Conservation (phyloP, 2,329 filamentous ascomycete genomes). For the Exophiala sideris region DNA sequence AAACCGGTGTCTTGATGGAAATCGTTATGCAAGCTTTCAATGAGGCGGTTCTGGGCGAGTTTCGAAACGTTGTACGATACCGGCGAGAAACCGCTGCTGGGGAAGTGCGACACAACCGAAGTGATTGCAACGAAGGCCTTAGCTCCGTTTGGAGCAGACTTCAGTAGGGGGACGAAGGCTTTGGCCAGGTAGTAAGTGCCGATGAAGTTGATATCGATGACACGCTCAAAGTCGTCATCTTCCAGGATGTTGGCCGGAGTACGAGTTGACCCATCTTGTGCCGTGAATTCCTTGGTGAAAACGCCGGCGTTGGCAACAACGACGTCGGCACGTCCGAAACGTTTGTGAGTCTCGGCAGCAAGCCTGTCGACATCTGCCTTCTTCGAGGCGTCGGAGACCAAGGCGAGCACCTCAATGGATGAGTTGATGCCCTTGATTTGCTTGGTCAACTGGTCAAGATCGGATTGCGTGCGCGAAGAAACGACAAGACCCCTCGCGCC, state of each 20-base stretch:
- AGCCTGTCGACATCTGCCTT: constrained; percentile 8
- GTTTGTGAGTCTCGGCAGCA: constrained; percentile 7
- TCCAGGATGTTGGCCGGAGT: constrained; percentile 2
- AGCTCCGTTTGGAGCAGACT: constrained; percentile 43
- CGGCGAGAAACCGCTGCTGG: constrained; percentile 30
- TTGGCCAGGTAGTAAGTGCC: constrained; percentile 7
- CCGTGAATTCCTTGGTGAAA: constrained; percentile 1
- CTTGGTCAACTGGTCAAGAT: constrained; percentile 15
- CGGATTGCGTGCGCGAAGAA: constrained; percentile 4
- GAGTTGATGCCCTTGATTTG: constrained; percentile 4
- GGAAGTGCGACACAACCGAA: constrained; percentile 42
- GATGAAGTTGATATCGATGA: constrained; percentile 20
- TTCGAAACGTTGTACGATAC: constrained; percentile 50
- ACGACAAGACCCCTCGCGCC: constrained; percentile 7
- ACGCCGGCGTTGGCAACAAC: constrained; percentile 7
- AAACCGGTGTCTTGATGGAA: constrained; percentile 41
- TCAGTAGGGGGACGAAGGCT: constrained; percentile 46
- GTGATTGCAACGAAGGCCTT: constrained; percentile 47
- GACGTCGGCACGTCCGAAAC: constrained; percentile 22
- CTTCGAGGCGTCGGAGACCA: constrained; percentile 3
- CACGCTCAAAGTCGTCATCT: constrained; percentile 4
- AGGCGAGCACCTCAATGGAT: constrained; percentile 3
- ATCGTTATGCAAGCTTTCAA: constrained; percentile 49
- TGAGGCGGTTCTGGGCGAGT: constrained; percentile 49
- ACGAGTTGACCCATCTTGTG: constrained; percentile 3